phyloP scores from a whole-genome alignment of 805 yeast genomes.

The Teunomyces kruisii region DNA sequence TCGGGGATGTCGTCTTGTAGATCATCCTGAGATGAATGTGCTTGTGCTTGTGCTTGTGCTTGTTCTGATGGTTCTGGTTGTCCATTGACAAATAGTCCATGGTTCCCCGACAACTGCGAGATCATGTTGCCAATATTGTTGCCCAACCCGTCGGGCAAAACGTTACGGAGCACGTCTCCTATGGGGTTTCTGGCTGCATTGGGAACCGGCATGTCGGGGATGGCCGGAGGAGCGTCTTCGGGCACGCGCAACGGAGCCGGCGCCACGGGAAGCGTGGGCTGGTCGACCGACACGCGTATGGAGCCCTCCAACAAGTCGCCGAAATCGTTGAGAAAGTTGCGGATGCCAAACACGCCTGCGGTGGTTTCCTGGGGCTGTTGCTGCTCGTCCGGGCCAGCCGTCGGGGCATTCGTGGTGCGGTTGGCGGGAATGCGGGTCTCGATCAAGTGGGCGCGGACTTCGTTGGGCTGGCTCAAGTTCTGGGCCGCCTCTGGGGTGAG shows the following conservation, averaged over 20 bases:
- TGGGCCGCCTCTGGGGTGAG: constrained; percentile 39
- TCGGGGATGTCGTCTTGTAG: not conserved
- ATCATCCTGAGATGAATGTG: not conserved
- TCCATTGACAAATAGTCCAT: constrained; percentile 8
- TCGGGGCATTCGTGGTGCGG: constrained; percentile 5
- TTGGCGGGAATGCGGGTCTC: not conserved
- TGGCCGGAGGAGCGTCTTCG: not conserved
- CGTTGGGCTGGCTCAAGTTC: constrained; percentile 18
- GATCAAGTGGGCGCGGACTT: constrained; percentile 14
- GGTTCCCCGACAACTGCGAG: constrained; percentile 10
- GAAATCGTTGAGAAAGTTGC: constrained; percentile 22
- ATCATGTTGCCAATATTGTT: constrained; percentile 7
- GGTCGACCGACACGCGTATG: constrained; percentile 4
- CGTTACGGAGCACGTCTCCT: constrained; percentile 10
- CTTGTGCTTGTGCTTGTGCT: too few relatives aligned
- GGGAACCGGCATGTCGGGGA: not conserved
- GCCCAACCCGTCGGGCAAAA: constrained; percentile 11
- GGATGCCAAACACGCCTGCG: constrained; percentile 7
- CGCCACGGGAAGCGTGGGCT: not conserved
- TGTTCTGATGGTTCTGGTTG: not conserved
- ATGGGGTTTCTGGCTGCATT: not conserved
- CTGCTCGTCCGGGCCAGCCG: not conserved
- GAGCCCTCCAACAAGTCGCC: constrained; percentile 22
- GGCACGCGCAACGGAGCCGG: not conserved
- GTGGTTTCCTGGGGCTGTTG: not conserved